These are phyloP conservation scores for Volutella citrinella DNA, from an alignment of 2,329 filamentous ascomycete species.

Conservation along the genomic window DNA sequence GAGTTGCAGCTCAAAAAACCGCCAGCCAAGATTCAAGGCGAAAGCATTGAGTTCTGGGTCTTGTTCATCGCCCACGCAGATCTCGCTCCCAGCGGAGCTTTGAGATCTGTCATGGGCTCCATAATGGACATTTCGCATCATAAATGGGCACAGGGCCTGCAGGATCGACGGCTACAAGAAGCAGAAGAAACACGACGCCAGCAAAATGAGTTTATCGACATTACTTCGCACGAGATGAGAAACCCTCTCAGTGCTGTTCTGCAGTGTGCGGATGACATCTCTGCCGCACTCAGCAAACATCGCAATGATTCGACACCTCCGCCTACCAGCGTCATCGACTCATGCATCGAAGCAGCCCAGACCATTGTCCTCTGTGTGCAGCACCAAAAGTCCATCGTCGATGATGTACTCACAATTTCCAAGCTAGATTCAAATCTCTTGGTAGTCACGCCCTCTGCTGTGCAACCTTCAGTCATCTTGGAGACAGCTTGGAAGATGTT, in stretches of 20 bases:
- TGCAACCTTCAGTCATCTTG: conserved; percentile 62
- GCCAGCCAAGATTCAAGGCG: conserved; percentile 18
- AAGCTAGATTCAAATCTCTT: conserved; percentile 74
- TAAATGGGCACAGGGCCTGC: conserved; percentile 39
- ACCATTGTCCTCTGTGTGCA: conserved; percentile 73
- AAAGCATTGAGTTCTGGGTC: conserved; percentile 43
- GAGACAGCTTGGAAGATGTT: conserved; percentile 70
- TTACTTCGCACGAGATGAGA: conserved; percentile 66
- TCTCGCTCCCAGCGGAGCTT: conserved; percentile 28
- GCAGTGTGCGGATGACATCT: conserved; percentile 69
- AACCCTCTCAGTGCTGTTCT: conserved; percentile 70
- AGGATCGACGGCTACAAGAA: conserved; percentile 33
- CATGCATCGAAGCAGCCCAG: conserved; percentile 67
- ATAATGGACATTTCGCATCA: conserved; percentile 43
- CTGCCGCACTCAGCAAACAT: conserved; percentile 34
- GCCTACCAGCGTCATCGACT: conserved; percentile 43
- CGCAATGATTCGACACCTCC: neutral
- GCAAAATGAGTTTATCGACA: conserved; percentile 69
- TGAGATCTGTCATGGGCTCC: conserved; percentile 38
- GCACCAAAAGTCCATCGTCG: conserved; percentile 73
- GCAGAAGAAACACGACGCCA: conserved; percentile 41
- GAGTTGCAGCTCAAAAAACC: conserved; percentile 40
- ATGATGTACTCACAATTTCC: conserved; percentile 67
- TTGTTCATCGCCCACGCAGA: conserved; percentile 36
- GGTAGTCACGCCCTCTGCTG: conserved; percentile 64